Percentiles rank a stretch among this genome's conserved stretches.
Conservation (phyloP, 176 grass and related monocot genomes). For the Miscanthus lutarioriparius region DNA sequence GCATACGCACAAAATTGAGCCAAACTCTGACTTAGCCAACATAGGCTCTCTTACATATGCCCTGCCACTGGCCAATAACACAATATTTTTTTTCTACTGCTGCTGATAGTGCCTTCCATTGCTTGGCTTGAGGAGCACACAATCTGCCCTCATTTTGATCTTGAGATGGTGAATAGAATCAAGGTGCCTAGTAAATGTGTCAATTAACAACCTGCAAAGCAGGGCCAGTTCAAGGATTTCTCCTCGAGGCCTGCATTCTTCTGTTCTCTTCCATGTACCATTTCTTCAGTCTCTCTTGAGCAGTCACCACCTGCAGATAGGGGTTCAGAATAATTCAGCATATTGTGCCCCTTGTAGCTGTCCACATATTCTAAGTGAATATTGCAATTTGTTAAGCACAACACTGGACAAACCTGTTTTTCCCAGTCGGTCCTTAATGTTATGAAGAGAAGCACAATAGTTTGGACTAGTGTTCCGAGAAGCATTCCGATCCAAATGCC, state of each 20-base stretch:
- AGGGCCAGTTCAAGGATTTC: not conserved
- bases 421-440: slow-evolving; percentile 72
- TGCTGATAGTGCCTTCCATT: not conserved
- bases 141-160: not conserved
- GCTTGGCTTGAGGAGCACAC: not conserved
- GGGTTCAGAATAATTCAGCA: not conserved
- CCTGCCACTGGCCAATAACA: not conserved
- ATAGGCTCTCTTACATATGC: not conserved
- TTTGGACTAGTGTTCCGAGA: slow-evolving; percentile 70
- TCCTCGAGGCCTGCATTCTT: slow-evolving; percentile 8
- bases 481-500: slow-evolving; percentile 97
- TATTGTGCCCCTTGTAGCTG: not conserved
- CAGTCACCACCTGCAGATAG: slow-evolving; percentile 45
- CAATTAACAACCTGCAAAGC: not conserved
- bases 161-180: not conserved
- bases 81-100: not conserved
- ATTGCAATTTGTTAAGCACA: not conserved
- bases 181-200: not conserved
- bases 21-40: not conserved
- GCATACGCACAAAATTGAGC: not conserved
- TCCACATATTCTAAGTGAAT: not conserved
- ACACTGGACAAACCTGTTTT: slow-evolving; percentile 45
- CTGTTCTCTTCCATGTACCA: slow-evolving; percentile 59
- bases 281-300: slow-evolving; percentile 57
- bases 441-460: slow-evolving; percentile 61